Conservation (phyloP, 2,329 filamentous ascomycete species). For the Trichoderma brevicompactum region DNA sequence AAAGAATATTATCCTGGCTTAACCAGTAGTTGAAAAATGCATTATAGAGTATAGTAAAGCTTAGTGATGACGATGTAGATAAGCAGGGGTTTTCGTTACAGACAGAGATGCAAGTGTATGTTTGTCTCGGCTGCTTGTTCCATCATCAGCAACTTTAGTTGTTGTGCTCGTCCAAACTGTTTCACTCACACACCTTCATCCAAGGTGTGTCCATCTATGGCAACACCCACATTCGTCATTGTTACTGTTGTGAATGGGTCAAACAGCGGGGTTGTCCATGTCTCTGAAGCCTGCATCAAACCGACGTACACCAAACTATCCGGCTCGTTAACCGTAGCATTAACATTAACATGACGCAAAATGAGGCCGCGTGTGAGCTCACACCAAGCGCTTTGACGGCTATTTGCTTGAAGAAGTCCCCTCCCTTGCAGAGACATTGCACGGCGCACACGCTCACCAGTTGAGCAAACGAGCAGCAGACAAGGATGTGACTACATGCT, state of each 20-base stretch:
- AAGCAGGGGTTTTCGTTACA: too few relatives aligned
- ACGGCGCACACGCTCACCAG: neutral
- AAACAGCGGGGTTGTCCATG: neutral
- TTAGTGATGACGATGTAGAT: too few relatives aligned
- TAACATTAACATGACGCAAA: neutral
- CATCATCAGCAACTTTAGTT: neutral
- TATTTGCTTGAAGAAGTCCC: neutral
- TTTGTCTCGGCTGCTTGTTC: constrained; percentile 2
- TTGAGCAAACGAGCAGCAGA: neutral
- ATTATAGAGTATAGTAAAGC: too few relatives aligned
- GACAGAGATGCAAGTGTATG: neutral
- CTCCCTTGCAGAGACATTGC: neutral
- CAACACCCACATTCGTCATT: neutral
- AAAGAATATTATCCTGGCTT: too few relatives aligned
- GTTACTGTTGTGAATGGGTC: neutral
- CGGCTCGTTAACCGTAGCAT: neutral
- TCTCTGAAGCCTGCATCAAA: neutral
- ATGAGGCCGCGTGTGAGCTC: neutral
- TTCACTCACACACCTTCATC: neutral
- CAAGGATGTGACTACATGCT: neutral
- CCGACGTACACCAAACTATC: neutral
- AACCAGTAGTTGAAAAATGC: too few relatives aligned
- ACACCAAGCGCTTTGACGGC: neutral
- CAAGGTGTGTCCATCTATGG: too few relatives aligned
- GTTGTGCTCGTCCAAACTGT: neutral